These are phyloP conservation scores for Apophysomyces trapeziformis DNA, from an alignment of 371 early-diverging fungal species.

Conservation along the genomic window DNA sequence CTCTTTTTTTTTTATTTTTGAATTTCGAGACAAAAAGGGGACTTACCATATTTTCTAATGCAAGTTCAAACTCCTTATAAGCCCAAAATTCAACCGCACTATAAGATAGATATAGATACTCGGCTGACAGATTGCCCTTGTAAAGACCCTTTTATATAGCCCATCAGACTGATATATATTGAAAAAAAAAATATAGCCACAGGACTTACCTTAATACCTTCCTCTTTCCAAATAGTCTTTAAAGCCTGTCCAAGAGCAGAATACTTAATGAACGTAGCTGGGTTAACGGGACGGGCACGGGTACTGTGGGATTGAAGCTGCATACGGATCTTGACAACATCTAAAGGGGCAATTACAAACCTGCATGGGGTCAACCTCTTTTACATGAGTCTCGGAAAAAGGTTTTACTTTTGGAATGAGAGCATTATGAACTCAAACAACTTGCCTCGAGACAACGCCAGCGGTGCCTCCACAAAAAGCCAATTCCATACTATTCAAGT, in stretches of 20 bases:
- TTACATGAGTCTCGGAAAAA: too few species aligned
- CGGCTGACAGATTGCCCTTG: conserved; percentile 94
- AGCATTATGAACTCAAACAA: background rate
- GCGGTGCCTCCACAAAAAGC: conserved; percentile 73
- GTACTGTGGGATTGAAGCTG: conserved; percentile 62
- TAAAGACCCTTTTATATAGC: conserved; percentile 70
- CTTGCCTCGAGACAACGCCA: conserved; percentile 67
- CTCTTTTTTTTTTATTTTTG: background rate
- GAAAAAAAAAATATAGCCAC: background rate
- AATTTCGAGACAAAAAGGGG: background rate
- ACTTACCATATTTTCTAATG: conserved; percentile 32
- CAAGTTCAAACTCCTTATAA: conserved; percentile 58
- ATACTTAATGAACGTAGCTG: conserved; percentile 51
- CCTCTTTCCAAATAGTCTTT: conserved; percentile 68
- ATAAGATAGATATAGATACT: conserved; percentile 88
- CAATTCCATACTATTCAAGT: conserved; percentile 57
- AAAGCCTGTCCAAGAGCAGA: conserved; percentile 56
- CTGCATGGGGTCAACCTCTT: conserved; percentile 19
- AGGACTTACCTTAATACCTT: conserved; percentile 66
- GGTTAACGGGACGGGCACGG: conserved; percentile 3
- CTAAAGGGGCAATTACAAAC: conserved; percentile 84
- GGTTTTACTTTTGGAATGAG: too few species aligned
- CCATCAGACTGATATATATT: background rate
- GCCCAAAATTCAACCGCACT: conserved; percentile 87
- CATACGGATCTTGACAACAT: conserved; percentile 91